Base-by-base conservation (phyloP, 1,139 yeast genomes). In the Protomyces lactucae-debilis region DNA sequence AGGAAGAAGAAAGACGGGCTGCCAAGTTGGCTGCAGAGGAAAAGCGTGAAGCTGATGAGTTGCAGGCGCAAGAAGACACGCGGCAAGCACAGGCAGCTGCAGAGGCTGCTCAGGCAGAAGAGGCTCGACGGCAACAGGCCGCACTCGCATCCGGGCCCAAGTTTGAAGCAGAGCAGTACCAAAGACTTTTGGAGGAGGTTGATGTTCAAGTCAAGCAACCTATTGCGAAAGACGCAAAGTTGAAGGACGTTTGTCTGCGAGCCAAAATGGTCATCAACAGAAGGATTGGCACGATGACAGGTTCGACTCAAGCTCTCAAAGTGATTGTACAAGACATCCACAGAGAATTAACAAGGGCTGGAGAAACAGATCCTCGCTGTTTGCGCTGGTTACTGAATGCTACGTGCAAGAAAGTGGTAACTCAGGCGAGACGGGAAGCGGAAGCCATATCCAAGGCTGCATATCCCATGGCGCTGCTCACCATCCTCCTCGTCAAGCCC, bases 341-440 rank as follows among this genome's bases (percentile, higher is more conserved):
- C 1, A 75, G 71, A 3, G 73, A 85, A 40, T 76, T 91, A 12
- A 74, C 73, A 3, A 78, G 80, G 36, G 81, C 87, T 0, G 77
- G 78, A 61, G 40, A 39, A 9, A 28, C 28, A 9, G 63, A 59
- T 23, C 53, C 63, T 10, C 53, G 54, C 8, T 23, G 54, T 0
- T 72, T 86, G 16, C 75, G 81, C 51, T 92, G 96, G 91, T 80
- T 87, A 14, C 76, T 91, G 45, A 93, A 93, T 72, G 87, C 86
- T 71, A 82, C 87, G 45, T 87, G 97, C 8, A 93, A 93, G 72
- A 88, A 95, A 1, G 77, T 91, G 1, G 88, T 93, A 0, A 85
- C 88, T 51, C 99, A 95, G 76, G 95, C 97, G 0, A 98, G 91
- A 75, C 84, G 96, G 0, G 99, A 93, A 75, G 92, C 90, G 12